A percentile compares a stretch with the other conserved stretches of the same genome.
phyloP scores from a whole-genome alignment of 345 rosid species.

The Brassica nigra region DNA sequence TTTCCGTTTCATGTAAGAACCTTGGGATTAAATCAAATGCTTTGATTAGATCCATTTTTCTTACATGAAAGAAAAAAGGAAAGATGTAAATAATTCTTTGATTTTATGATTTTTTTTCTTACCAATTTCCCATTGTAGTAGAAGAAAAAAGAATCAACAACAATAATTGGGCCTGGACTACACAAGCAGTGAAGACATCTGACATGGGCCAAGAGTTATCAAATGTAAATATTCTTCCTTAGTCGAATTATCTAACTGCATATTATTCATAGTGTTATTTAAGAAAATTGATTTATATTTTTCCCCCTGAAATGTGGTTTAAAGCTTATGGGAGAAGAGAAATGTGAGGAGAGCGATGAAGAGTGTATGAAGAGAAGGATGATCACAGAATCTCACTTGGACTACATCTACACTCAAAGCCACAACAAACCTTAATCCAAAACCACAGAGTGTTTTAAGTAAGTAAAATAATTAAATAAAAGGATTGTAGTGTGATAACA shows the following conservation, averaged over 20 bases:
- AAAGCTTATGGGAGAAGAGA: constrained; percentile 61
- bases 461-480: not conserved
- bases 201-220: constrained; percentile 31
- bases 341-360: constrained; percentile 52
- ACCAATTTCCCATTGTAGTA: not conserved
- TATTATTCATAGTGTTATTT: not conserved
- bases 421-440: constrained; percentile 45
- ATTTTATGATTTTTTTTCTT: not conserved
- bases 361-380: constrained; percentile 68
- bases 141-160: constrained; percentile 9
- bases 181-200: constrained; percentile 6
- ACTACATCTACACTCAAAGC: constrained; percentile 78
- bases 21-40: not conserved
- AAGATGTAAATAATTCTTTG: not conserved
- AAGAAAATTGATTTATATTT: not conserved
- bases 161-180: constrained; percentile 16
- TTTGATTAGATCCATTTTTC: not conserved
- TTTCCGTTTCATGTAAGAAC: not conserved
- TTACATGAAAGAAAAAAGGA: not conserved
- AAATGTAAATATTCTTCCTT: not conserved
- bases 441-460: not conserved
- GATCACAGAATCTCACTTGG: constrained; percentile 75
- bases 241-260: not conserved
- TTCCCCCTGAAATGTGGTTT: constrained; percentile 1
- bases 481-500: not conserved